Conservation (phyloP, 768 basidiomycete species). For the Psilocybe cubensis region DNA sequence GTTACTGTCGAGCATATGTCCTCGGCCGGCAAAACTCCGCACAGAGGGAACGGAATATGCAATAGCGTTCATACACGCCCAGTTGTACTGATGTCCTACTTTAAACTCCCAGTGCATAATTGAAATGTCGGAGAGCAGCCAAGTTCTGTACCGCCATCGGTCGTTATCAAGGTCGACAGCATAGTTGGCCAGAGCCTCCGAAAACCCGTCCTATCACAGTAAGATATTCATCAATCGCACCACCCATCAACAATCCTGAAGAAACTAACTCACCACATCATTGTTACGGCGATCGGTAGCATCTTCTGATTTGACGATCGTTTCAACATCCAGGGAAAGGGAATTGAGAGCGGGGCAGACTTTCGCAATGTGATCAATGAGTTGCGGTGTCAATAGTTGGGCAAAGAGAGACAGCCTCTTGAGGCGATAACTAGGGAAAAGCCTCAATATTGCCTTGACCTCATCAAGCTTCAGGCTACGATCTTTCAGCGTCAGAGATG, state of each 20-base stretch:
- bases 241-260: not conserved
- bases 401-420: constrained; percentile 24
- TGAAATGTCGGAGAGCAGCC: constrained; percentile 25
- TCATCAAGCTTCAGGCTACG: constrained; percentile 22
- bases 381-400: constrained; percentile 19
- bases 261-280: constrained; percentile 6
- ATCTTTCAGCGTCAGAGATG: constrained; percentile 24
- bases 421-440: constrained; percentile 21
- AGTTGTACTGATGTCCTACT: constrained; percentile 22
- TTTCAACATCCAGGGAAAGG: constrained; percentile 22
- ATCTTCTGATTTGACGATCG: constrained; percentile 15
- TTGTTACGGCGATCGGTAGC: not conserved
- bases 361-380: constrained; percentile 27
- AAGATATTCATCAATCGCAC: not conserved
- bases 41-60: constrained; percentile 25
- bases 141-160: constrained; percentile 24
- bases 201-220: constrained; percentile 17
- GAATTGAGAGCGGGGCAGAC: constrained; percentile 23
- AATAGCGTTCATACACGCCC: constrained; percentile 26
- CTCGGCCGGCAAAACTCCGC: constrained; percentile 23
- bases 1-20: constrained; percentile 14
- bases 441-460: constrained; percentile 17
- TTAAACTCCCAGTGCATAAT: constrained; percentile 28
- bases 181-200: constrained; percentile 19
- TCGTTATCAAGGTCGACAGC: constrained; percentile 22